Conservation (phyloP, 208 protist species). For the Spongospora subterranea region DNA sequence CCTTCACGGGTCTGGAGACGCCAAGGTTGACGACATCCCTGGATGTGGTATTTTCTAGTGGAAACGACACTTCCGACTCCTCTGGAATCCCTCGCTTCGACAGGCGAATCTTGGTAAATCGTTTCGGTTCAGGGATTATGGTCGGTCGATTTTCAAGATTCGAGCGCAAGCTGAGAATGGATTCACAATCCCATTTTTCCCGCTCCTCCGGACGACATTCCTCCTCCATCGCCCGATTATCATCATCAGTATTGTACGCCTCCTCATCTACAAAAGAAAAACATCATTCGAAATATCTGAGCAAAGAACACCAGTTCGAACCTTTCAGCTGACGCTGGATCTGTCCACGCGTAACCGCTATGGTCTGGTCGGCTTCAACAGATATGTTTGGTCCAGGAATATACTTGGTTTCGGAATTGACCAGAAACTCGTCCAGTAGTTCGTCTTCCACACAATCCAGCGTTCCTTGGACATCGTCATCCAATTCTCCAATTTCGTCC, state of each 20-base stretch:
- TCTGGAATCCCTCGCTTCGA: background rate
- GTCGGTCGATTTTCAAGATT: background rate
- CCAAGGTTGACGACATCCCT: background rate
- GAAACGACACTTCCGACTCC: background rate
- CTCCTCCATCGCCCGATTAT: slow-evolving; percentile 28
- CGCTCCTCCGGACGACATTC: background rate
- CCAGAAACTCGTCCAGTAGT: slow-evolving; percentile 7
- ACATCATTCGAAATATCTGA: background rate
- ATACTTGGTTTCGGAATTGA: background rate
- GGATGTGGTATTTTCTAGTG: background rate
- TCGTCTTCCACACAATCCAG: background rate
- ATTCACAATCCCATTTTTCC: slow-evolving; percentile 47
- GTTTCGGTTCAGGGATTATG: background rate
- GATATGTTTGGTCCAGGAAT: slow-evolving; percentile 31
- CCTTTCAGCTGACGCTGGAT: background rate
- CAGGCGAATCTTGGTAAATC: background rate
- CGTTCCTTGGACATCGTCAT: background rate
- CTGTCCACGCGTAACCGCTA: background rate
- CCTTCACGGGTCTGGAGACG: background rate
- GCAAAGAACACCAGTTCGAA: background rate
- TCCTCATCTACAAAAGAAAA: background rate
- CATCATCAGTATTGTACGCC: slow-evolving; percentile 38
- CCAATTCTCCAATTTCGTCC: slow-evolving; percentile 47
- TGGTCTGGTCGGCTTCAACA: slow-evolving; percentile 10
- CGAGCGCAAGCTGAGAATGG: background rate